These are phyloP conservation scores for Ascochyta rabiei DNA, from an alignment of 2,329 filamentous ascomycete species.

Conservation along the genomic window DNA sequence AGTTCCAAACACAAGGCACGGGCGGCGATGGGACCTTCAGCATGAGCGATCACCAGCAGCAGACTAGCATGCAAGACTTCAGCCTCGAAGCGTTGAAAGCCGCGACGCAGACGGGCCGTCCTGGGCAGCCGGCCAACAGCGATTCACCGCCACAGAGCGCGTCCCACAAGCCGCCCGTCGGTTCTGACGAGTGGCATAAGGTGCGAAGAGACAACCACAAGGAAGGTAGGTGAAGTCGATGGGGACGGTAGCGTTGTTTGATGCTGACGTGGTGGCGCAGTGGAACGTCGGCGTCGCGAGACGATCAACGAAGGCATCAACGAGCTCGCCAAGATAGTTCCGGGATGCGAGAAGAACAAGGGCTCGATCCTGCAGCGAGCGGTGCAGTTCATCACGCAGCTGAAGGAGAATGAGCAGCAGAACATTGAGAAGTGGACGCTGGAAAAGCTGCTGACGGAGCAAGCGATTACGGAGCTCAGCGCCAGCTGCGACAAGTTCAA, in stretches of 20 bases:
- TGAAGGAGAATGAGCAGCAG: slow-evolving; percentile 91
- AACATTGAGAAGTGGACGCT: slow-evolving; percentile 95
- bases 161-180: slow-evolving; percentile 79
- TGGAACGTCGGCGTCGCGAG: slow-evolving; percentile 93
- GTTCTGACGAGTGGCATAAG: slow-evolving; percentile 97
- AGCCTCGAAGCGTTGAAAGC: slow-evolving; percentile 59
- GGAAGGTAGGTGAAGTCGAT: slow-evolving; percentile 71
- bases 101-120: slow-evolving; percentile 54
- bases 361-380: slow-evolving; percentile 93
- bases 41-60: slow-evolving; percentile 52
- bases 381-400: slow-evolving; percentile 90
- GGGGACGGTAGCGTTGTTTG: too few species aligned
- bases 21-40: slow-evolving; percentile 53
- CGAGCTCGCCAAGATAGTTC: slow-evolving; percentile 95
- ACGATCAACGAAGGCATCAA: slow-evolving; percentile 99
- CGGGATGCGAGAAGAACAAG: slow-evolving; percentile 98
- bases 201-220: slow-evolving; percentile 98
- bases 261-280: slow-evolving; percentile 55
- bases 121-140: slow-evolving; percentile 45
- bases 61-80: slow-evolving; percentile 47
- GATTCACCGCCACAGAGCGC: slow-evolving; percentile 44
- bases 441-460: slow-evolving; percentile 87
- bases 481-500: slow-evolving; percentile 87
- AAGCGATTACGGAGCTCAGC: slow-evolving; percentile 86
- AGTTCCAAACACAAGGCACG: slow-evolving; percentile 56